Conservation (phyloP, 148 eudicot species). For the Rhododendron mucronatum region DNA sequence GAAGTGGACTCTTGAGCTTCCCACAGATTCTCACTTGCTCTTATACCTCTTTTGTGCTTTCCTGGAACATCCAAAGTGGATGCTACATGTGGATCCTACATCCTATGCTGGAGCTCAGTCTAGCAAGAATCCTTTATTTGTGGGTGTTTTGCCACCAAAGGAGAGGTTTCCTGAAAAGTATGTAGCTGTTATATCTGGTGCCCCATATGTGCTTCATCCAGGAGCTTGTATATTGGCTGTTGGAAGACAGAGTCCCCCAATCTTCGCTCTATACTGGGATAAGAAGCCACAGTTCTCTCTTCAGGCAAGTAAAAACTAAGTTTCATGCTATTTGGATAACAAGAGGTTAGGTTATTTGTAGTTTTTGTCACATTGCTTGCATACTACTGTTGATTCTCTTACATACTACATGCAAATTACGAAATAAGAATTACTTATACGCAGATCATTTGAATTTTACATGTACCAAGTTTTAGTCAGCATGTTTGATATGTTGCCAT, state of each 20-base stretch:
- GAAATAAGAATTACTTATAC: background rate
- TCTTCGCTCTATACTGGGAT: slow-evolving; percentile 82
- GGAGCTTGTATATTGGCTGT: slow-evolving; percentile 80
- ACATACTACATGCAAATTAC: background rate
- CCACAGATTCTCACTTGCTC: slow-evolving; percentile 84
- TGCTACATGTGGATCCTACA: slow-evolving; percentile 88
- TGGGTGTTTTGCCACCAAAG: slow-evolving; percentile 87
- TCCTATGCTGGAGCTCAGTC: slow-evolving; percentile 85
- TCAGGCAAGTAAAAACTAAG: slow-evolving; percentile 50
- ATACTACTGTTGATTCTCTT: background rate
- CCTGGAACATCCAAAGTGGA: slow-evolving; percentile 89
- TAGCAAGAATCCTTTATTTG: slow-evolving; percentile 88
- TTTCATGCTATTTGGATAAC: background rate
- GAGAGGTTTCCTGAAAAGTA: slow-evolving; percentile 94
- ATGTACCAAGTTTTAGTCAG: background rate
- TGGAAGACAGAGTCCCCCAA: slow-evolving; percentile 71
- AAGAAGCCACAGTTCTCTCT: slow-evolving; percentile 78
- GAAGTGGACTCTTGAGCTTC: slow-evolving; percentile 90
- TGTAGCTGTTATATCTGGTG: slow-evolving; percentile 68
- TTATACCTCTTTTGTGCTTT: slow-evolving; percentile 88
- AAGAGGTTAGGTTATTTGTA: background rate
- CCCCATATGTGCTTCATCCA: slow-evolving; percentile 78
- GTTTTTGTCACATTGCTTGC: slow-evolving; percentile 6
- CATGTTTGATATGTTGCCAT: background rate
- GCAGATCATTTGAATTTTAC: background rate